phyloP scores from a whole-genome alignment of 1,284 basidiomycete species.

The Tilletia horrida region DNA sequence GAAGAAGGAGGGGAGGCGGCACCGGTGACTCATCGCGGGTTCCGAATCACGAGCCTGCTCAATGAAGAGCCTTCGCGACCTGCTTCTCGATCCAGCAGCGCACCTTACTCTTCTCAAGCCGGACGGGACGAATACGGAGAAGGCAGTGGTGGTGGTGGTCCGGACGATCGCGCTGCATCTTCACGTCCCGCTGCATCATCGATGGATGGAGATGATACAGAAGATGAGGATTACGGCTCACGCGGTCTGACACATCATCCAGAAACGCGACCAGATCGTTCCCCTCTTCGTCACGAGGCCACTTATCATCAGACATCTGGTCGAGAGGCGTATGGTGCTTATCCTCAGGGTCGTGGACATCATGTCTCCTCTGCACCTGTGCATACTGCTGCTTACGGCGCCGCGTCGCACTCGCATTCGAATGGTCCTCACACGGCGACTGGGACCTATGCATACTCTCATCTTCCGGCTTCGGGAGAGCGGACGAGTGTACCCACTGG shows the following conservation, averaged over 20 bases:
- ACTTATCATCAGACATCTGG: background rate
- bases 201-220: conserved; percentile 13
- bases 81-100: conserved; percentile 11
- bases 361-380: too few species aligned
- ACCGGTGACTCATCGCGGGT: background rate
- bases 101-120: background rate
- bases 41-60: conserved; percentile 9
- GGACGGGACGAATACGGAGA: conserved; percentile 9
- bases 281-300: background rate
- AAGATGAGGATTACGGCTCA: background rate
- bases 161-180: background rate
- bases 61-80: conserved; percentile 11
- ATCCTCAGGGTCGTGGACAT: too few species aligned
- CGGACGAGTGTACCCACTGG: background rate
- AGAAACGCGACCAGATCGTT: background rate
- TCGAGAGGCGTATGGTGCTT: background rate
- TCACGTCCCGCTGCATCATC: background rate
- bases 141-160: too few species aligned
- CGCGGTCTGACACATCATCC: too few species aligned
- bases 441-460: background rate
- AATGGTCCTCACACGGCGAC: too few species aligned
- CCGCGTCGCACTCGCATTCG: background rate
- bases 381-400: too few species aligned
- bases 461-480: background rate
- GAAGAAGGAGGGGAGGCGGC: background rate